phyloP scores from a whole-genome alignment of 2,329 filamentous ascomycete genomes.

The Emmonsia crescens region DNA sequence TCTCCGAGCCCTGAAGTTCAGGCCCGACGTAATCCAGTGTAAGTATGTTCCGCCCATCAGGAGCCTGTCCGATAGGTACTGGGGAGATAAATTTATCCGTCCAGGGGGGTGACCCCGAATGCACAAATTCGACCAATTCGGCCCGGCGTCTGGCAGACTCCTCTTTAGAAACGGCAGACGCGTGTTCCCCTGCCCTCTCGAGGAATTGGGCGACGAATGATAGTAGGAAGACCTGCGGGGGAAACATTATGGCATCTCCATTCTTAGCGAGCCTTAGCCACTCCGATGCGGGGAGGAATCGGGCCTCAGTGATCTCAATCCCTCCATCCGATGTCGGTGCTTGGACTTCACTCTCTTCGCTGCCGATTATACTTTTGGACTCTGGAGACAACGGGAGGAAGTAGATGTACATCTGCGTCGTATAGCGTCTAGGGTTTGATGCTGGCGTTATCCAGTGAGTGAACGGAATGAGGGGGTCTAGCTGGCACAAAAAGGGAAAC shows the following conservation, averaged over 20 bases:
- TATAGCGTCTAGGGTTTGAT: slow-evolving; percentile 62
- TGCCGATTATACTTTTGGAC: slow-evolving; percentile 21
- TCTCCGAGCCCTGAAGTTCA: slow-evolving; percentile 41
- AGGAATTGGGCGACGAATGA: slow-evolving; percentile 42
- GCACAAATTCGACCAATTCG: slow-evolving; percentile 39
- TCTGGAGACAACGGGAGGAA: slow-evolving; percentile 55
- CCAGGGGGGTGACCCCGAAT: slow-evolving; percentile 36
- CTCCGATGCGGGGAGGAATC: slow-evolving; percentile 57
- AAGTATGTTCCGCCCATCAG: slow-evolving; percentile 43
- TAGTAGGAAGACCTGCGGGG: slow-evolving; percentile 64
- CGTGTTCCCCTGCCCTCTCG: slow-evolving; percentile 19
- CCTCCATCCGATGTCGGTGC: slow-evolving; percentile 62
- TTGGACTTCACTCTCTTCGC: slow-evolving; percentile 48
- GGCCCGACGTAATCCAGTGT: slow-evolving; percentile 44
- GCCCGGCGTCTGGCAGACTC: slow-evolving; percentile 27
- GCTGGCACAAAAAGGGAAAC: neutral
- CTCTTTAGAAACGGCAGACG: slow-evolving; percentile 13
- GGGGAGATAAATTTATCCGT: slow-evolving; percentile 39
- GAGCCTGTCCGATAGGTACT: slow-evolving; percentile 25
- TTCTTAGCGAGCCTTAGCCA: slow-evolving; percentile 57
- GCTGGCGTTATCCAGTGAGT: slow-evolving; percentile 83
- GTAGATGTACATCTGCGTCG: slow-evolving; percentile 95
- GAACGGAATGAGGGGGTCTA: slow-evolving; percentile 57
- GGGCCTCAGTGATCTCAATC: slow-evolving; percentile 61
- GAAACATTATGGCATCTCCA: slow-evolving; percentile 72